phyloP scores from a whole-genome alignment of 192 early-diverging fungal species.

The Podila epigama region DNA sequence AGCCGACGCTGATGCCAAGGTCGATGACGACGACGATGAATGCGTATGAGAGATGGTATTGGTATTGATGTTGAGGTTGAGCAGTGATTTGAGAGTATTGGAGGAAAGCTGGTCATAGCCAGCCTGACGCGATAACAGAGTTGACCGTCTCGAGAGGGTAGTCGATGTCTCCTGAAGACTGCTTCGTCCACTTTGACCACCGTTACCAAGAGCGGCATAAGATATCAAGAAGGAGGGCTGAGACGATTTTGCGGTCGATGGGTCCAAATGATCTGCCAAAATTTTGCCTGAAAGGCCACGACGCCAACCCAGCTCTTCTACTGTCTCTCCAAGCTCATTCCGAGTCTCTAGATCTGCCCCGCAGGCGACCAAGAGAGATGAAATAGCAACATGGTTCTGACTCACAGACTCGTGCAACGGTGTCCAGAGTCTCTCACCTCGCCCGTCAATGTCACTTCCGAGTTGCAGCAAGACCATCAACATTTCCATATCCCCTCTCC shows the following conservation, averaged over 20 bases:
- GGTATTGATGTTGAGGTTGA: background rate
- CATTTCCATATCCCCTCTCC: slow-evolving; percentile 60
- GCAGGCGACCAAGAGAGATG: slow-evolving; percentile 28
- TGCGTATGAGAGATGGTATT: no score
- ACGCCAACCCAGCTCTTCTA: slow-evolving; percentile 32
- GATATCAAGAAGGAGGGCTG: slow-evolving; percentile 13
- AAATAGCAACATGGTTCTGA: slow-evolving; percentile 40
- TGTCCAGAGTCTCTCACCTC: slow-evolving; percentile 56
- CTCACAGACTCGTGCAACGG: slow-evolving; percentile 49
- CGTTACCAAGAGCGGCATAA: no score
- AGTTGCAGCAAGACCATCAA: slow-evolving; percentile 58
- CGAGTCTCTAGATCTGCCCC: slow-evolving; percentile 29
- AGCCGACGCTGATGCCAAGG: no score
- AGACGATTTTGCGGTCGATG: slow-evolving; percentile 9
- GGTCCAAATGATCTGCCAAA: slow-evolving; percentile 27
- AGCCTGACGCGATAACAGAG: slow-evolving; percentile 14
- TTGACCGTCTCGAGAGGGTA: slow-evolving; percentile 1
- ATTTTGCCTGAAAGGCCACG: slow-evolving; percentile 15
- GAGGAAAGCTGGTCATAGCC: slow-evolving; percentile 30
- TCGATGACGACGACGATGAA: no score
- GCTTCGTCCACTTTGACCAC: no score
- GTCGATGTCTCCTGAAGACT: slow-evolving; percentile 8
- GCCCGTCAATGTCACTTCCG: slow-evolving; percentile 66
- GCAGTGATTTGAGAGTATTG: slow-evolving; percentile 26
- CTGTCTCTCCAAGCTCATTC: slow-evolving; percentile 30